These are phyloP conservation scores for Peronosclerospora sorghi DNA, from an alignment of 352 stramenopile species.

Conservation along the genomic window DNA sequence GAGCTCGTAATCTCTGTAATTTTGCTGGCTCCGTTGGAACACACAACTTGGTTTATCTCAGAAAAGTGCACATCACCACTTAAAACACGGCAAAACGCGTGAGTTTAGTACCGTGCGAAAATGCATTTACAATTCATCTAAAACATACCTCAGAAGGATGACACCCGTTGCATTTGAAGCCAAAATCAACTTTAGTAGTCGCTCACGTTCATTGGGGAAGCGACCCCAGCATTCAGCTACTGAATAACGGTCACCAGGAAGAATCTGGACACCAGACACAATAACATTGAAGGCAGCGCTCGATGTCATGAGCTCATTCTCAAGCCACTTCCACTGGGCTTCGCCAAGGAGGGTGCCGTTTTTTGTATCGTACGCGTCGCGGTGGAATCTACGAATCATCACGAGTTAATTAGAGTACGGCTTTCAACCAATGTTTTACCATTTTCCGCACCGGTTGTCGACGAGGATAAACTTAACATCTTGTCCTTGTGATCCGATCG, in stretches of 20 bases:
- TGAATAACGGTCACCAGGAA: constrained; percentile 70
- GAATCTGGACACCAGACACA: constrained; percentile 86
- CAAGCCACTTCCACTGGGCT: constrained; percentile 78
- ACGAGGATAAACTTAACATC: constrained; percentile 83
- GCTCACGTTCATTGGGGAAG: constrained; percentile 73
- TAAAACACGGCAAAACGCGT: constrained; percentile 1
- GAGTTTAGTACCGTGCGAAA: constrained; percentile 1
- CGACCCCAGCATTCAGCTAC: constrained; percentile 83
- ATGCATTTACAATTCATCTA: not conserved
- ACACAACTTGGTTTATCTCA: constrained; percentile 89
- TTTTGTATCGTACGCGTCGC: constrained; percentile 51
- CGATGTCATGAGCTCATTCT: constrained; percentile 64
- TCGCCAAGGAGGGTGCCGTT: constrained; percentile 68
- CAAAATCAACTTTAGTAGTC: constrained; percentile 79
- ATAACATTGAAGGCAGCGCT: constrained; percentile 89
- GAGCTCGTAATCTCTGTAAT: constrained; percentile 86
- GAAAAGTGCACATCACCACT: constrained; percentile 90
- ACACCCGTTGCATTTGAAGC: constrained; percentile 73
- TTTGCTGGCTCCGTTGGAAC: constrained; percentile 43
- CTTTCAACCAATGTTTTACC: not conserved
- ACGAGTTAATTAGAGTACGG: not conserved
- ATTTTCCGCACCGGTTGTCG: constrained; percentile 48
- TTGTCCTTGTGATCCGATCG: constrained; percentile 43
- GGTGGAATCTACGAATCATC: constrained; percentile 48
- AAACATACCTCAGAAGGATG: constrained; percentile 72